These are phyloP conservation scores for Epichloe bromicola DNA, from an alignment of 2,329 filamentous ascomycete genomes.

Conservation along the genomic window DNA sequence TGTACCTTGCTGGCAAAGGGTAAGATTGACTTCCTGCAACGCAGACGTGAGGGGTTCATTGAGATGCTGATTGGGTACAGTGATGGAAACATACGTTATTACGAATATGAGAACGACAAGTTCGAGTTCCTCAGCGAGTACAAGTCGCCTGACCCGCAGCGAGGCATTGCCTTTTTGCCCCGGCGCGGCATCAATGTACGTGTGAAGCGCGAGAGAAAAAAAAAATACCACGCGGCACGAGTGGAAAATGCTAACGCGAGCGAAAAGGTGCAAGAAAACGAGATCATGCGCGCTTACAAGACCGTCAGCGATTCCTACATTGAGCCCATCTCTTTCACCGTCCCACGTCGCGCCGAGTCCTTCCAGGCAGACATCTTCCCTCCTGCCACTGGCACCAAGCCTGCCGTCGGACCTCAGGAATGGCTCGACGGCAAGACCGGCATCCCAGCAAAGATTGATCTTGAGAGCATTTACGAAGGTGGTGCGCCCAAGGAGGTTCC, in stretches of 20 bases:
- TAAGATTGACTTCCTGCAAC: slow-evolving; percentile 30
- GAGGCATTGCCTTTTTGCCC: slow-evolving; percentile 86
- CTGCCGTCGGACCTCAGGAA: slow-evolving; percentile 66
- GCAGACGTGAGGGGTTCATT: neutral
- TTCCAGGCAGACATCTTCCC: slow-evolving; percentile 98
- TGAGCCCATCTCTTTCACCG: slow-evolving; percentile 95
- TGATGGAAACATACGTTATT: slow-evolving; percentile 98
- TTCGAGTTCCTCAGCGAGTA: slow-evolving; percentile 96
- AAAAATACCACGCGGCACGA: neutral
- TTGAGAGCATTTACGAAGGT: slow-evolving; percentile 85
- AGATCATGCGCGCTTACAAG: slow-evolving; percentile 92
- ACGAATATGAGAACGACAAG: slow-evolving; percentile 96
- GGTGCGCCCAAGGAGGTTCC: slow-evolving; percentile 65
- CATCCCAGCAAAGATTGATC: slow-evolving; percentile 80
- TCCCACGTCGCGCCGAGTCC: slow-evolving; percentile 80
- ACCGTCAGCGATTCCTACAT: slow-evolving; percentile 91
- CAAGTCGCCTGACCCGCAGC: slow-evolving; percentile 90
- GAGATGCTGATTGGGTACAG: slow-evolving; percentile 30
- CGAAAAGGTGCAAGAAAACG: slow-evolving; percentile 74
- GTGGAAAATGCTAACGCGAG: slow-evolving; percentile 9
- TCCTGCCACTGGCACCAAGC: slow-evolving; percentile 65
- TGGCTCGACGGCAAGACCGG: slow-evolving; percentile 81
- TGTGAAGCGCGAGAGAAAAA: slow-evolving; percentile 1
- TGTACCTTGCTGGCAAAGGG: slow-evolving; percentile 97
- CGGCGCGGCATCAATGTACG: slow-evolving; percentile 84